Conservation (phyloP, 2,329 filamentous ascomycete species). For the Exophiala oligosperma region DNA sequence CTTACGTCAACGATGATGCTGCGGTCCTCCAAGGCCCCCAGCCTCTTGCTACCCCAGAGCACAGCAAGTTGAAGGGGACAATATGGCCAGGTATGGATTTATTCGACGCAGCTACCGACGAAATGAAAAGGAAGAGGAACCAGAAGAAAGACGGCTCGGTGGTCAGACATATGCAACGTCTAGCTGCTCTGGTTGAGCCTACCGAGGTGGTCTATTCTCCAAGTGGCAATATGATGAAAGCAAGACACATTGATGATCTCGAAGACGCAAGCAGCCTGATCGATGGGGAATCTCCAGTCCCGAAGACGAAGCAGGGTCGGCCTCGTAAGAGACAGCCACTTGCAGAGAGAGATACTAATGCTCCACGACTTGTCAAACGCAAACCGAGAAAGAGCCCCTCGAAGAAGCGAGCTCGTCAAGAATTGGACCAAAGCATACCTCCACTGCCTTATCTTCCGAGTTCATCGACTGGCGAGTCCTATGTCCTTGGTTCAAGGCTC, state of each 20-base stretch:
- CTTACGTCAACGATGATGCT: constrained; percentile 7
- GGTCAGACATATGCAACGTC: constrained; percentile 47
- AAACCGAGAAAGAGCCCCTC: constrained; percentile 28
- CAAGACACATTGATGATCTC: constrained; percentile 49
- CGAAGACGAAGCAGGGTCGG: constrained; percentile 34
- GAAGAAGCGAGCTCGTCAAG: constrained; percentile 15
- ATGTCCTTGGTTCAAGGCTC: constrained; percentile 24
- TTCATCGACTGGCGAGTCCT: constrained; percentile 24
- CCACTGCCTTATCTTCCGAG: constrained; percentile 28
- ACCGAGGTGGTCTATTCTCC: constrained; percentile 50
- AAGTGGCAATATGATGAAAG: constrained; percentile 42
- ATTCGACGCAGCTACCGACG: constrained; percentile 51
- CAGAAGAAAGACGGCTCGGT: constrained; percentile 52
- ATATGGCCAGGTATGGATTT: constrained; percentile 54
- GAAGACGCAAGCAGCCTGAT: constrained; percentile 49
- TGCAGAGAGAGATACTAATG: constrained; percentile 36
- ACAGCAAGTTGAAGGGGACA: constrained; percentile 47
- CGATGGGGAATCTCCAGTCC: constrained; percentile 45
- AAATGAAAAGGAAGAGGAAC: constrained; percentile 51
- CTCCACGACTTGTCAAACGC: constrained; percentile 32
- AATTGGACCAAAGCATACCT: constrained; percentile 18
- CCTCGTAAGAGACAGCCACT: constrained; percentile 36
- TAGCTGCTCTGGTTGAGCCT: constrained; percentile 46
- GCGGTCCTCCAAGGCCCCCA: constrained; percentile 5
- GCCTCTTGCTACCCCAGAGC: constrained; percentile 30